Percentiles rank a stretch among this genome's conserved stretches.
These are phyloP conservation scores for Picea glauca DNA, from an alignment of 75 land plant genomes.

Conservation along the genomic window DNA sequence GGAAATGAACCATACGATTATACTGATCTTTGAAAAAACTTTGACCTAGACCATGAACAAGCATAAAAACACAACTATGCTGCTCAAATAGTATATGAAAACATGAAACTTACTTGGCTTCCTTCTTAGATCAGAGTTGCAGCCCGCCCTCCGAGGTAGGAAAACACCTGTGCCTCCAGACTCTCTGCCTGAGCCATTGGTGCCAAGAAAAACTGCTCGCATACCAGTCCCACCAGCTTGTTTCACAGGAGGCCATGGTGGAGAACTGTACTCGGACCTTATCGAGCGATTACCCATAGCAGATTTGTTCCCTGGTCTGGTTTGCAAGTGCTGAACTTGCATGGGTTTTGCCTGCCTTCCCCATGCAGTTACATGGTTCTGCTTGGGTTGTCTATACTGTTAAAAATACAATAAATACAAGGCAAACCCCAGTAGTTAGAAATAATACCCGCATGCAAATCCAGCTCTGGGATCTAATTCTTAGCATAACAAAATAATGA, in stretches of 20 bases:
- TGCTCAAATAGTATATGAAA: background rate
- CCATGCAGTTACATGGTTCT: conserved; percentile 12
- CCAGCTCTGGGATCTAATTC: background rate
- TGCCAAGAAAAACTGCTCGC: conserved; percentile 43
- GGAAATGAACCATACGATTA: no score
- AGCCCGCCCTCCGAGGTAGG: conserved; percentile 49
- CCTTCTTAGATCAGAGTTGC: conserved; percentile 30
- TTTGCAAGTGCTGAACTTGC: conserved; percentile 10
- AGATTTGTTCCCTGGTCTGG: conserved; percentile 17
- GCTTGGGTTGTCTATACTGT: conserved; percentile 24
- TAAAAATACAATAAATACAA: conserved; percentile 13
- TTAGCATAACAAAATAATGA: background rate
- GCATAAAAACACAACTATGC: background rate
- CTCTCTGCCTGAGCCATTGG: conserved; percentile 36
- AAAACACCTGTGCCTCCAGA: conserved; percentile 83
- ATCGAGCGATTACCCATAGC: background rate
- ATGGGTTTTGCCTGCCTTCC: conserved; percentile 15
- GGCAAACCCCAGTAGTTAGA: conserved; percentile 5
- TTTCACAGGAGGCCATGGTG: conserved; percentile 37
- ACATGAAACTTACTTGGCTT: conserved; percentile 36
- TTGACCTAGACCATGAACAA: background rate
- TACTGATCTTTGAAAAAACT: background rate
- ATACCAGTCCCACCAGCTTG: conserved; percentile 20
- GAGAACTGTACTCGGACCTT: conserved; percentile 14
- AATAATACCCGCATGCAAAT: background rate